A percentile compares a stretch with the other conserved stretches of the same genome.
phyloP scores from a whole-genome alignment of 257 asterid species.

The Cruciata laevipes region DNA sequence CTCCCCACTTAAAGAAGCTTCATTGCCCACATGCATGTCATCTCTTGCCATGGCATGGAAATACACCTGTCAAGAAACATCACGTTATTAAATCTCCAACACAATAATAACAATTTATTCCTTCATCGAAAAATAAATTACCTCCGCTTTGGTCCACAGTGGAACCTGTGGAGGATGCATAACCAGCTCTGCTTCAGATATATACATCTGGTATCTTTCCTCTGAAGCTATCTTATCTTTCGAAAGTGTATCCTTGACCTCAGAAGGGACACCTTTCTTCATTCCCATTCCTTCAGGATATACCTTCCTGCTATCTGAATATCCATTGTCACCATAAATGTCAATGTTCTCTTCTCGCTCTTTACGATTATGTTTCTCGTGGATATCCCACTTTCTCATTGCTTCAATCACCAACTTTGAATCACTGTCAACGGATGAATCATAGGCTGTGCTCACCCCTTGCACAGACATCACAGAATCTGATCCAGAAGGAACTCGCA shows the following conservation, averaged over 20 bases:
- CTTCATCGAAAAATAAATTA: conserved; percentile 13
- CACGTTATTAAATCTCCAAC: conserved; percentile 14
- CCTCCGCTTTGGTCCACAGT: conserved; percentile 73
- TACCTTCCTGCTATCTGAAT: conserved; percentile 52
- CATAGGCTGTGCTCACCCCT: conserved; percentile 31
- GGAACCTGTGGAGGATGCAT: conserved; percentile 66
- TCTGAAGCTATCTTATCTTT: conserved; percentile 29
- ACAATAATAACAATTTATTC: background rate
- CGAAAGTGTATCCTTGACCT: conserved; percentile 15
- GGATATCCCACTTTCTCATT: conserved; percentile 76
- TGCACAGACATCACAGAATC: conserved; percentile 30
- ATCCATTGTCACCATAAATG: conserved; percentile 54
- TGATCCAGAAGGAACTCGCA: conserved; percentile 46
- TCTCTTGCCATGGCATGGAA: conserved; percentile 51
- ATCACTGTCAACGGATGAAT: conserved; percentile 37
- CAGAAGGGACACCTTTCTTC: conserved; percentile 27
- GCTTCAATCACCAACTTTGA: conserved; percentile 54
- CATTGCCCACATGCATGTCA: conserved; percentile 28
- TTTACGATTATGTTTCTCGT: conserved; percentile 53
- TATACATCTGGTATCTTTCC: conserved; percentile 61
- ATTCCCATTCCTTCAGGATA: conserved; percentile 51
- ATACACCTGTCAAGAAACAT: conserved; percentile 42
- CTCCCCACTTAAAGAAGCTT: conserved; percentile 51
- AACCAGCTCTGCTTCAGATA: conserved; percentile 82
- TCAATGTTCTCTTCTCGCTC: conserved; percentile 51